Percentiles rank a stretch among this genome's conserved stretches.
Evolutionary conservation across 192 early-diverging fungal genomes (phyloP).

Genomic region (Obelidium mucronatum): DNA sequence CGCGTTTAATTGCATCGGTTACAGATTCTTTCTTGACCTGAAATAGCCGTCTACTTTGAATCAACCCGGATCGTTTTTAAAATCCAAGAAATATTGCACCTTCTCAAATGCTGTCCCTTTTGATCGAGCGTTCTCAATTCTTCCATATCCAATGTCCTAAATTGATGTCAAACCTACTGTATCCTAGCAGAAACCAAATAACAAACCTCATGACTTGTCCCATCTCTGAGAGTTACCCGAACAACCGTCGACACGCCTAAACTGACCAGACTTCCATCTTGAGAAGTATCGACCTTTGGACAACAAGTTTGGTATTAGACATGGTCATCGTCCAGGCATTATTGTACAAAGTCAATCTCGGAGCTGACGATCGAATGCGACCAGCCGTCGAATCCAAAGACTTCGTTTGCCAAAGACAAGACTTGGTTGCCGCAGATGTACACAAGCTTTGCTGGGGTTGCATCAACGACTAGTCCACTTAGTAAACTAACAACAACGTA

Average conservation of each 20-base stretch:
- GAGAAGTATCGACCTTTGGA: conserved; percentile 24
- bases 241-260: conserved; percentile 80
- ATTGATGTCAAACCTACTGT: background rate
- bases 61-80: background rate
- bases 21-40: conserved; percentile 89
- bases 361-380: conserved; percentile 73
- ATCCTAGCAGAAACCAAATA: background rate
- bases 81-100: conserved; percentile 45
- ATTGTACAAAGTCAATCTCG: conserved; percentile 79
- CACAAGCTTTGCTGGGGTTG: conserved; percentile 57
- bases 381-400: conserved; percentile 98
- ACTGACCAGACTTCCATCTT: conserved; percentile 44
- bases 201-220: conserved; percentile 80
- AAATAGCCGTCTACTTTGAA: background rate
- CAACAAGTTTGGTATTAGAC: background rate
- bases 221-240: conserved; percentile 86
- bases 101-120: conserved; percentile 88
- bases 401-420: conserved; percentile 87
- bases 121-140: conserved; percentile 74
- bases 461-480: background rate
- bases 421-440: conserved; percentile 86
- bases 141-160: conserved; percentile 89
- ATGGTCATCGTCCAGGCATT: background rate
- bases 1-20: conserved; percentile 91
- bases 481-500: conserved; percentile 4